Base-by-base conservation (phyloP, 768 basidiomycete genomes). In the Tephrocybe sp. region DNA sequence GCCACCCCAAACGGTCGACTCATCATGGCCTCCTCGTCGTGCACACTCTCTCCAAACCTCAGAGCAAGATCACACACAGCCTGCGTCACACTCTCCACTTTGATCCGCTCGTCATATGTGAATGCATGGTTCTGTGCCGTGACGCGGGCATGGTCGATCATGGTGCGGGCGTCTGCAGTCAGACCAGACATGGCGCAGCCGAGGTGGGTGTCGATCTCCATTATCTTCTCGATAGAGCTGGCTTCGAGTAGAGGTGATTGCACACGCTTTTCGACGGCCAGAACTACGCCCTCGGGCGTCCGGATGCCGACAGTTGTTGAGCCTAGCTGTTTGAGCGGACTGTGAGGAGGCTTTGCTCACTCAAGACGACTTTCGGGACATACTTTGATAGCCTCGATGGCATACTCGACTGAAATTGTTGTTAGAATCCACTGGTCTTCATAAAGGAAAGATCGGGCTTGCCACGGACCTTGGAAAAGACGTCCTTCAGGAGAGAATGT, bases 1-100 rank as follows among this genome's bases (percentile, higher is more conserved):
- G 97, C 97, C 26, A 99, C 97, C 60, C 97, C 97, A 72, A 99
- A 99, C 44, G 97, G 97, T 60, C 97, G 79, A 71, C 94, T 97
- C 96, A 98, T 98, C 87, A 96, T 87, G 4, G 95, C 96, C 65
- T 97, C 96, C 69, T 97, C 96, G 64, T 98, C 94, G 62, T 98
- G 93, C 56, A 98, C 94, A 72, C 94, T 96, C 83, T 98, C 97
- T 55, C 97, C 97, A 56, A 99, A 99, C 60, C 96, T 75, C 65
- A 99, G 73, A 3, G 97, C 97, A 48, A 99, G 76, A 76, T 98
- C 97, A 68, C 96, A 97, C 37, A 98, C 94, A 1, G 96, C 95
- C 75, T 98, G 97, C 2, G 97, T 97, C 47, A 84, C 93, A 63
- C 94, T 97, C 77, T 98, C 97, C 47, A 99, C 94, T 64, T 92